Conservation (phyloP, 106 monocot species). For the Dendrobium huoshanense region DNA sequence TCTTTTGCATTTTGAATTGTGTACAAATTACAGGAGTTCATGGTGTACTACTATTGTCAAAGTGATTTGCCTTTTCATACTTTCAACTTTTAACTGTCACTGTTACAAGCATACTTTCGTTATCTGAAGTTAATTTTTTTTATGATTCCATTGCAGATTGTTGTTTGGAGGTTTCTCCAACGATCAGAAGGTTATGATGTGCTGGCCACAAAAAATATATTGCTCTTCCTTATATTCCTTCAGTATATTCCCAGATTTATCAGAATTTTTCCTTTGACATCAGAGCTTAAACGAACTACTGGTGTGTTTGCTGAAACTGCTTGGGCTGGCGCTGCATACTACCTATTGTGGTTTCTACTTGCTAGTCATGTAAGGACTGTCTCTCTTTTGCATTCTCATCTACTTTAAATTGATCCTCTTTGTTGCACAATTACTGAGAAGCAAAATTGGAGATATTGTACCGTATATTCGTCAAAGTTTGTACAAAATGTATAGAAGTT, state of each 20-base stretch:
- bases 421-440: neutral
- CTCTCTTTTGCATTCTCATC: constrained; percentile 2
- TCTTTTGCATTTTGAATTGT: neutral
- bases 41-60: neutral
- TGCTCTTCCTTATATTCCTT: constrained; percentile 66
- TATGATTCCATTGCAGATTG: constrained; percentile 47
- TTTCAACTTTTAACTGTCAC: neutral
- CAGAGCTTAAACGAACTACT: constrained; percentile 85
- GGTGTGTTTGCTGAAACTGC: constrained; percentile 94
- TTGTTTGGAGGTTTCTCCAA: constrained; percentile 76
- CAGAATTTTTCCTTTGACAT: constrained; percentile 64
- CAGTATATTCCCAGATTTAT: constrained; percentile 80
- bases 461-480: neutral
- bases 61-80: neutral
- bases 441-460: neutral
- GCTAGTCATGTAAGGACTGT: constrained; percentile 76
- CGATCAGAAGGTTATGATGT: constrained; percentile 56
- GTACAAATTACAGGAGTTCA: neutral
- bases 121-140: neutral
- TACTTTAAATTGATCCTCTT: neutral
- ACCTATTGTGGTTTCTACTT: constrained; percentile 81
- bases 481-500: neutral
- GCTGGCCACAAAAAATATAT: constrained; percentile 49
- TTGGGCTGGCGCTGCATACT: constrained; percentile 96
- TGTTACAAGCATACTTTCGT: neutral